Evolutionary conservation across 139 green algal genomes (phyloP).

Genomic region (Mychonastes homosphaera): DNA sequence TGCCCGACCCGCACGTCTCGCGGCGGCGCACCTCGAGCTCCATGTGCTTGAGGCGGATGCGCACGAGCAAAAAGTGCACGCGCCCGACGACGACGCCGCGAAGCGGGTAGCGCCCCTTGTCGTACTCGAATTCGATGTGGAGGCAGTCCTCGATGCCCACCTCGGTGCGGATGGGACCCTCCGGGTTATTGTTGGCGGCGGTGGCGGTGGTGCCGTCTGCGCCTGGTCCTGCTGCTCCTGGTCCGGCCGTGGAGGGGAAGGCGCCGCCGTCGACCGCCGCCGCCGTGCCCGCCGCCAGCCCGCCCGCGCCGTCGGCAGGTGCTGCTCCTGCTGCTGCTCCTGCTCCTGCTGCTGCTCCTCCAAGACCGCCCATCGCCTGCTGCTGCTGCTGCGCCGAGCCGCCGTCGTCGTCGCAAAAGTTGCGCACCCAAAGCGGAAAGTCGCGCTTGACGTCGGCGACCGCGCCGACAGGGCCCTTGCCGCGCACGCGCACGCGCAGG

Average conservation of each 20-base stretch:
- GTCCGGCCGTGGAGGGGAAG: neutral
- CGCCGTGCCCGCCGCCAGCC: neutral
- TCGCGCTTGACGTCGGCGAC: slow-evolving; percentile 60
- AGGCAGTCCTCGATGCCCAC: slow-evolving; percentile 99
- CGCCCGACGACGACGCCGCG: slow-evolving; percentile 87
- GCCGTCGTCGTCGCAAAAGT: slow-evolving; percentile 41
- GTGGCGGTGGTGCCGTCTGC: neutral
- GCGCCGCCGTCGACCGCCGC: neutral
- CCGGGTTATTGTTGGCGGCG: neutral
- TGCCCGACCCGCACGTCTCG: slow-evolving; percentile 61
- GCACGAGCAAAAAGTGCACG: slow-evolving; percentile 97
- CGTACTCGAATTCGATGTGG: slow-evolving; percentile 99
- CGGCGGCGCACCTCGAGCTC: slow-evolving; percentile 93
- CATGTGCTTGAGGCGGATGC: slow-evolving; percentile 99
- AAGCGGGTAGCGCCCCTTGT: slow-evolving; percentile 75
- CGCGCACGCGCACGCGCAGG: slow-evolving; percentile 74
- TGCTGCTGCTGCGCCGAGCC: neutral
- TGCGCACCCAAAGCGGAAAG: slow-evolving; percentile 80
- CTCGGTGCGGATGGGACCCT: slow-evolving; percentile 72
- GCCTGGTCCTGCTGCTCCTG: neutral
- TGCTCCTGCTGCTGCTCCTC: neutral
- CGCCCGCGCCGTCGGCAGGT: neutral
- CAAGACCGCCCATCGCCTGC: neutral
- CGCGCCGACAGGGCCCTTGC: slow-evolving; percentile 61
- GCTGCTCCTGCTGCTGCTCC: neutral